These are phyloP conservation scores for Rhododendron griersonianum DNA, from an alignment of 148 eudicot genomes.

Conservation along the genomic window DNA sequence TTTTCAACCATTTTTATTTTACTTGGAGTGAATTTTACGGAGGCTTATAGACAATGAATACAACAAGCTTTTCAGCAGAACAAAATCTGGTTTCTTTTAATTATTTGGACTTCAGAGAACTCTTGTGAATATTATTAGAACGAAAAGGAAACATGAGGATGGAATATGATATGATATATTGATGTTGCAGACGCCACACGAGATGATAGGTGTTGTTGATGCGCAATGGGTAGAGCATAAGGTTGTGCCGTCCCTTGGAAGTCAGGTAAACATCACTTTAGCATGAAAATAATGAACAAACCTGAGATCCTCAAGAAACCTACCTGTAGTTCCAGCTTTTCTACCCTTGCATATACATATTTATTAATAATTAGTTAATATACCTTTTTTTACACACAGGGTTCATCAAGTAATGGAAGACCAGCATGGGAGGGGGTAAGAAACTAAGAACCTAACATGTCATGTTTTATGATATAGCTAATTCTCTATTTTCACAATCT, in stretches of 20 bases:
- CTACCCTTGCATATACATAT: not conserved
- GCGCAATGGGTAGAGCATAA: slow-evolving; percentile 27
- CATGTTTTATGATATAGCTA: not conserved
- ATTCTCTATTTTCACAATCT: not conserved
- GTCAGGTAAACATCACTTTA: slow-evolving; percentile 8
- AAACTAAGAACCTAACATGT: not conserved
- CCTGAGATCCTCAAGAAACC: not conserved
- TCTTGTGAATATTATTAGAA: not conserved
- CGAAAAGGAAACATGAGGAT: not conserved
- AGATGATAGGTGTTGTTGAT: slow-evolving; percentile 22
- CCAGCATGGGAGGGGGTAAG: slow-evolving; percentile 7
- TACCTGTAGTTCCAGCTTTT: not conserved
- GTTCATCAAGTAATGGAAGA: not conserved
- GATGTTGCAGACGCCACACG: slow-evolving; percentile 18
- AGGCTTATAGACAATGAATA: not conserved
- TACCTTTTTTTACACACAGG: not conserved
- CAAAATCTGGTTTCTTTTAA: not conserved
- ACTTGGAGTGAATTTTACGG: not conserved
- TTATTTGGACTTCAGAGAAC: not conserved
- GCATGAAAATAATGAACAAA: not conserved
- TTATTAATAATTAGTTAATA: not conserved
- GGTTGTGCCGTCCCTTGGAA: slow-evolving; percentile 20
- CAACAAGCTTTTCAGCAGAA: not conserved
- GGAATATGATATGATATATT: not conserved
- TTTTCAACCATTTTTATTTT: not conserved